A percentile compares a stretch with the other conserved stretches of the same genome.
phyloP scores from a whole-genome alignment of 768 basidiomycete genomes.

The Sporobolomyces phaffii region DNA sequence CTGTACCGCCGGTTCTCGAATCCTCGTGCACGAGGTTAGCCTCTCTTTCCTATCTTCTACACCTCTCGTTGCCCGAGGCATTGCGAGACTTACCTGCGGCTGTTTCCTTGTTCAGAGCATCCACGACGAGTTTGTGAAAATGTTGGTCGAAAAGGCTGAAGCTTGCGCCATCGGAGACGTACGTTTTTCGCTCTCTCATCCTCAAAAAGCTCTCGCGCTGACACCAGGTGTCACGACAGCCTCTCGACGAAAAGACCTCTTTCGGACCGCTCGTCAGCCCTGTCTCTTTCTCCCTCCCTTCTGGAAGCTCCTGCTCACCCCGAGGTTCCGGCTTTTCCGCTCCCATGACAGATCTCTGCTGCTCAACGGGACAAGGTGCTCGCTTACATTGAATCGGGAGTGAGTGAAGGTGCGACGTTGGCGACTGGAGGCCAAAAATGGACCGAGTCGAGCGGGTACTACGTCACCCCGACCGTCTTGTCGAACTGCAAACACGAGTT shows the following conservation, averaged over 20 bases:
- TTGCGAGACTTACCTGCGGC: no score
- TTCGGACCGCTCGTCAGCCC: slow-evolving; percentile 69
- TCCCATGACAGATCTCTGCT: slow-evolving; percentile 18
- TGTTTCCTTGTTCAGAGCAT: slow-evolving; percentile 55
- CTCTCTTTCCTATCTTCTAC: neutral
- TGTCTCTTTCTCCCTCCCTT: neutral
- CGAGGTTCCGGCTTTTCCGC: neutral
- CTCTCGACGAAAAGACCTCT: slow-evolving; percentile 65
- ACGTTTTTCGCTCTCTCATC: neutral
- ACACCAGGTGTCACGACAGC: slow-evolving; percentile 43
- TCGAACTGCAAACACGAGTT: slow-evolving; percentile 59
- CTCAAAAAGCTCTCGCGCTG: neutral
- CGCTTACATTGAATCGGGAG: slow-evolving; percentile 80
- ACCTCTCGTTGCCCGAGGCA: no score
- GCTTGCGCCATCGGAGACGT: slow-evolving; percentile 65
- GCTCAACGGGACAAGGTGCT: slow-evolving; percentile 76
- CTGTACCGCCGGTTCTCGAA: slow-evolving; percentile 83
- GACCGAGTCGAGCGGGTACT: slow-evolving; percentile 60
- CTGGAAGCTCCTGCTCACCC: no score
- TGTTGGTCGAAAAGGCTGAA: slow-evolving; percentile 63
- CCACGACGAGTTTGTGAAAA: slow-evolving; percentile 72
- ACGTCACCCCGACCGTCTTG: slow-evolving; percentile 86
- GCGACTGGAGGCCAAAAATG: slow-evolving; percentile 66
- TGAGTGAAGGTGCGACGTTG: slow-evolving; percentile 71
- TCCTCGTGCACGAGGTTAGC: slow-evolving; percentile 69